Evolutionary conservation across 2,329 filamentous ascomycete species (phyloP), one percentile per base, ranked within the genome.

Genomic region (Aspergillus pseudotamarii): DNA sequence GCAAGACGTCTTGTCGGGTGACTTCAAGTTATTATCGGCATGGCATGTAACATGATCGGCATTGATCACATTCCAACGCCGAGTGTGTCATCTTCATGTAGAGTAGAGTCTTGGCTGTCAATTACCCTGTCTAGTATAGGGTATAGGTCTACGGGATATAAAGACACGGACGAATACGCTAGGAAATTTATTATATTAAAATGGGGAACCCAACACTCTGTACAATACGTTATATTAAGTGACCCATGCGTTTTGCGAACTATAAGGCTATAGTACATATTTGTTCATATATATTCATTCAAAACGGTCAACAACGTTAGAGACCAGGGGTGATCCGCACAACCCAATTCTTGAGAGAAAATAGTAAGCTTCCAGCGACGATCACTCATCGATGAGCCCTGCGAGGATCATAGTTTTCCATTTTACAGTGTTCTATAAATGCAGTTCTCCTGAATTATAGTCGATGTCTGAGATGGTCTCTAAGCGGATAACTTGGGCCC

Each of bases 261-360:
- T 55, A 28, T 55, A 38, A 23, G 51, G 16, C 30, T 36, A 26
- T 55, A 55, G 51, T 41, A 38, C 51, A 38, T 55, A 34, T 55
- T 38, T 34, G 32, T 55, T 12, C n/a, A 38, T 55, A 34, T 26
- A 38, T 55, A 34, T 26, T 30, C 34, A 43, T 59, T 26, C 30
- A 28, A 34, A 53, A 43, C 57, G 57, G 32, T 53, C 30, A 38
- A 43, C 50, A 43, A 58, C 58, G 58, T 56, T 46, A 59, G 51
- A 36, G 55, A 58, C 54, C 46, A 58, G 56, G 38, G 54, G 41
- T 36, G 62, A 64, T 64, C 62, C 61, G 55, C 62, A 53, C 55
- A 50, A 61, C 55, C 59, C 30, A 58, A 53, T 61, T 57, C 50
- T 58, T 48, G 54, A 43, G n/a, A 28, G 59, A 53, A 61, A 56